These are phyloP conservation scores for Oldenlandia corymbosa DNA, from an alignment of 257 asterid genomes.

Conservation along the genomic window DNA sequence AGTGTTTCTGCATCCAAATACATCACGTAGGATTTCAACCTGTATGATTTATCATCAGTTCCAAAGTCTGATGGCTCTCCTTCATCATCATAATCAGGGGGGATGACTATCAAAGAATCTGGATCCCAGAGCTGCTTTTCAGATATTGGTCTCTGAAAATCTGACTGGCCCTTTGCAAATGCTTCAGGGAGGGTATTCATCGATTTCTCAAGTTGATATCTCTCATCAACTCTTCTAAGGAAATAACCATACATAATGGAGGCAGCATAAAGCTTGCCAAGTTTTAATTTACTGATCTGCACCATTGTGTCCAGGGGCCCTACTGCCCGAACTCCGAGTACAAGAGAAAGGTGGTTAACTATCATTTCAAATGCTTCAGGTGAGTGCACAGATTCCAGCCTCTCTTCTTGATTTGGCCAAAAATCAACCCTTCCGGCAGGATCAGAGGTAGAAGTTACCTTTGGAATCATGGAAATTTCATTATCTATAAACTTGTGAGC, in stretches of 20 bases:
- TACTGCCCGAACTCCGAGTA: slow-evolving; percentile 66
- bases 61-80: slow-evolving; percentile 38
- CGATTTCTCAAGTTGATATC: slow-evolving; percentile 86
- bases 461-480: slow-evolving; percentile 68
- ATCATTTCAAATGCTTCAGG: slow-evolving; percentile 93
- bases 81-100: slow-evolving; percentile 57
- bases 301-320: slow-evolving; percentile 60
- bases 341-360: slow-evolving; percentile 68
- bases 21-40: slow-evolving; percentile 79
- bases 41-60: slow-evolving; percentile 43
- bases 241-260: slow-evolving; percentile 92
- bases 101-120: slow-evolving; percentile 61
- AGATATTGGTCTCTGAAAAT: slow-evolving; percentile 37
- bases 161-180: slow-evolving; percentile 38
- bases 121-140: slow-evolving; percentile 80
- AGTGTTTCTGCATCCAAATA: slow-evolving; percentile 89
- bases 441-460: slow-evolving; percentile 56
- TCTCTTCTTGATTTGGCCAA: slow-evolving; percentile 87
- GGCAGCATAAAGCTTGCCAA: slow-evolving; percentile 94
- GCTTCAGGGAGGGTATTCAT: slow-evolving; percentile 88
- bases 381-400: slow-evolving; percentile 81
- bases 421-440: slow-evolving; percentile 70
- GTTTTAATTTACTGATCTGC: slow-evolving; percentile 81
- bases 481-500: slow-evolving; percentile 69
- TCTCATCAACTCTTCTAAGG: slow-evolving; percentile 86